Evolutionary conservation across 495 filamentous ascomycete genomes (phyloP), one percentile per base, ranked within the genome.

Genomic region (Penicillium parvum): DNA sequence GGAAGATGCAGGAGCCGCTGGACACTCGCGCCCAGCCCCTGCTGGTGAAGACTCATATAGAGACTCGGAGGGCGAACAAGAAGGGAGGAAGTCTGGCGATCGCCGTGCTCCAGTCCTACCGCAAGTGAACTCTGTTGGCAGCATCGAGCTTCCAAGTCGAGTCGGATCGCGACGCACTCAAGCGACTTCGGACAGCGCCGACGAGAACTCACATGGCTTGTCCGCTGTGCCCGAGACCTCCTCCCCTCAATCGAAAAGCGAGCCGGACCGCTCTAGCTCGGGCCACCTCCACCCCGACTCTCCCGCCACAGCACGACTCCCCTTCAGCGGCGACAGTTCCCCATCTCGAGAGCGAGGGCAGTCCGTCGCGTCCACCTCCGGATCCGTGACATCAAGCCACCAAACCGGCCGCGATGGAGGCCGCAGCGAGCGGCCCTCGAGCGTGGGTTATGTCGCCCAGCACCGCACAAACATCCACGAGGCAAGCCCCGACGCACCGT

Each of bases 371-470:
- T 73, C 69, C 8, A 68, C 81, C 3, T 69, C 71, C 6, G 55
- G 49, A 5, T 73, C 69, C 6, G 54, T 77, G 2, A 68, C 72
- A 1, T 80, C 72, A 1, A 79, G 66, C 28, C 59, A 41, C 41
- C 39, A 32, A 37, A 59, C 11, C 20, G 49, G 42, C 47, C 51
- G 35, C 29, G 43, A 68, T 6, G 66, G 66, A 40, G 59, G 21
- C 29, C 69, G 51, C 48, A 54, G 70, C 7, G 84, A 85, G 27
- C 74, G 77, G 21, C 79, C 83, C 3, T 76, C 83, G 3, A 86
- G 75, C 52, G 72, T 83, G 52, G 86, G 87, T 1, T 83, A 81
- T 50, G 87, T 91, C n/a, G 70, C 84, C 25, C 82, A 87, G 20
- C 81, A 86, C 47, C 69, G 76, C 23, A 73, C 77, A 0, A 74